Evolutionary conservation across 352 stramenopile species (phyloP).

Genomic region (Globisporangium barbulae): DNA sequence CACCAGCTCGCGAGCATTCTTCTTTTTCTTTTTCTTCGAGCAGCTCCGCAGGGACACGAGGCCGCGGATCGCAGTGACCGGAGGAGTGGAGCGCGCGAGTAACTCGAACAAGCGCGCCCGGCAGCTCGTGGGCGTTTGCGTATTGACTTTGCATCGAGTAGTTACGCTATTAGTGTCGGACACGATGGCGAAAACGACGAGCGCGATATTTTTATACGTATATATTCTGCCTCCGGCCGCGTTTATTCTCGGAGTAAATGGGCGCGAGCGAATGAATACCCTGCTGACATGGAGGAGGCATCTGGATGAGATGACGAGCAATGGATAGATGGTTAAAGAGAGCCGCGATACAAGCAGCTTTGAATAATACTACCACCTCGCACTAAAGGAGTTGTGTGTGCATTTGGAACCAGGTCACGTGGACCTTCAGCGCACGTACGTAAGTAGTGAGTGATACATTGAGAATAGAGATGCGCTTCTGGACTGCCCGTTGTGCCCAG

Average conservation of each 20-base stretch:
- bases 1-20: conserved; percentile 12
- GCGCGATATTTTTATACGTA: conserved; percentile 2
- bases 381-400: too few relatives aligned
- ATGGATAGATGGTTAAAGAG: too few relatives aligned
- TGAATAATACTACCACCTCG: too few relatives aligned
- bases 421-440: too few relatives aligned
- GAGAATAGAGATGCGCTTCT: too few relatives aligned
- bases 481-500: too few relatives aligned
- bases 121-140: not conserved
- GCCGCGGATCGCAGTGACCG: not conserved
- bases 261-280: not conserved
- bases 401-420: too few relatives aligned
- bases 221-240: not conserved
- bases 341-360: too few relatives aligned
- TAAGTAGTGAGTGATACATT: too few relatives aligned
- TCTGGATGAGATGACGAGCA: too few relatives aligned
- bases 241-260: not conserved
- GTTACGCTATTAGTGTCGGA: not conserved
- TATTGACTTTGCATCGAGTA: not conserved
- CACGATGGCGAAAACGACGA: conserved; percentile 10
- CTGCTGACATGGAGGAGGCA: too few relatives aligned
- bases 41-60: not conserved
- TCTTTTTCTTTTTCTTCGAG: not conserved
- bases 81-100: not conserved
- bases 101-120: not conserved